phyloP scores from a whole-genome alignment of 768 basidiomycete species.

The Gloeophyllum trabeum region DNA sequence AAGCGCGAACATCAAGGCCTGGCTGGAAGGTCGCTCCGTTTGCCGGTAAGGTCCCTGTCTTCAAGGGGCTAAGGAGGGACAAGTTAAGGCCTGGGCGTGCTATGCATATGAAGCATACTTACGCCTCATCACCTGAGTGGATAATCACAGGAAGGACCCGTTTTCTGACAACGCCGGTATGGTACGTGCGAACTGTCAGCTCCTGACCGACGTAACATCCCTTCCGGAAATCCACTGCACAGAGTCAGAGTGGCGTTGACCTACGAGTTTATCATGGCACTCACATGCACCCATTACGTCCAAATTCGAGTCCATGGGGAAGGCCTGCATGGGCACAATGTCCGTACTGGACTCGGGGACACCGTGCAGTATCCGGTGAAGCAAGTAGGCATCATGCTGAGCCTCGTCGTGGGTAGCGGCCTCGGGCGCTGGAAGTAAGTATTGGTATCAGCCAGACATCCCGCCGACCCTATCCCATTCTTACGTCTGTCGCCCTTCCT shows the following conservation, averaged over 20 bases:
- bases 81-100: not conserved
- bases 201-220: slow-evolving; percentile 99
- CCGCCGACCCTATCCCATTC: slow-evolving; percentile 19
- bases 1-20: slow-evolving; percentile 18
- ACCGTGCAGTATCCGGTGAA: slow-evolving; percentile 73
- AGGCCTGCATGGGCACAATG: slow-evolving; percentile 62
- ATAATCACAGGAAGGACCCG: slow-evolving; percentile 77
- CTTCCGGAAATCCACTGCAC: slow-evolving; percentile 87
- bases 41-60: slow-evolving; percentile 3
- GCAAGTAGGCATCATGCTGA: slow-evolving; percentile 45
- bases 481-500: slow-evolving; percentile 64
- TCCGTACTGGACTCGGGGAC: slow-evolving; percentile 83
- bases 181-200: slow-evolving; percentile 91
- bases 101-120: slow-evolving; percentile 7
- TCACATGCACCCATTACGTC: slow-evolving; percentile 90
- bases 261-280: slow-evolving; percentile 17
- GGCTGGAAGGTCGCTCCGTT: slow-evolving; percentile 4
- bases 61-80: slow-evolving; percentile 3
- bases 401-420: slow-evolving; percentile 43
- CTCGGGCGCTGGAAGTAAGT: slow-evolving; percentile 32
- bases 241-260: slow-evolving; percentile 5
- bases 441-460: not conserved
- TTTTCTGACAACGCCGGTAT: slow-evolving; percentile 86
- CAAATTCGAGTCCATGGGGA: slow-evolving; percentile 92
- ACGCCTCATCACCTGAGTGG: slow-evolving; percentile 26